Evolutionary conservation across 1,284 basidiomycete species (phyloP), one percentile per base, ranked within the genome.

Genomic region (Fomitopsis betulina): DNA sequence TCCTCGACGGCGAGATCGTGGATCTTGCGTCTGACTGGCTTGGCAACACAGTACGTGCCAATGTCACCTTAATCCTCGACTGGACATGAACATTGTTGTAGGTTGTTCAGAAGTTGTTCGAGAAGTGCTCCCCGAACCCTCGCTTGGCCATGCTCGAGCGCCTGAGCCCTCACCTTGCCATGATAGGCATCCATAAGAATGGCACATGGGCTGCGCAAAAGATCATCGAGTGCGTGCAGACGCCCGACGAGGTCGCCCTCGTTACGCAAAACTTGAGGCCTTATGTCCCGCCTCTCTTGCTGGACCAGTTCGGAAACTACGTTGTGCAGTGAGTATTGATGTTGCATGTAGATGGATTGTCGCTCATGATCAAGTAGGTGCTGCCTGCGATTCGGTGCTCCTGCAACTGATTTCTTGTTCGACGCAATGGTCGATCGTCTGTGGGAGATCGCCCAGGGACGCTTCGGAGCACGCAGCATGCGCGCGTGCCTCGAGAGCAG

Each of bases 201-300:
- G 97, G 97, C 40, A 99, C 97, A 0, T 99, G 97, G 97, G 96
- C 97, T 0, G 96, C 96, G 2, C 97, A 99, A 74, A 97, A 97
- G 81, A 96, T 98, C 70, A 98, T 99, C 64, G 96, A 98, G 75
- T 96, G 94, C 64, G 91, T 96, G 45, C 84, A 87, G 56, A 88
- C 84, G n/a, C 86, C 90, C 6, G 94, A 97, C 61, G 97, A 99
- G 72, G 83, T 94, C 57, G 80, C 79, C 3, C 75, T 98, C 38
- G 88, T 99, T 67, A 86, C 90, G 47, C 86, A 91, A 70, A 91
- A 97, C 71, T 74, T 99, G 60, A 80, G 92, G 54, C 88, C 97
- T 0, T 99, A 96, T 71, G 86, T 93, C 7, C 97, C 97, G 51
- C 94, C 97, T 13, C 81, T 99, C 32, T 84, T 99, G 57, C 82